Conservation (phyloP, 1,139 yeast species). For the Komagataea norvegica region DNA sequence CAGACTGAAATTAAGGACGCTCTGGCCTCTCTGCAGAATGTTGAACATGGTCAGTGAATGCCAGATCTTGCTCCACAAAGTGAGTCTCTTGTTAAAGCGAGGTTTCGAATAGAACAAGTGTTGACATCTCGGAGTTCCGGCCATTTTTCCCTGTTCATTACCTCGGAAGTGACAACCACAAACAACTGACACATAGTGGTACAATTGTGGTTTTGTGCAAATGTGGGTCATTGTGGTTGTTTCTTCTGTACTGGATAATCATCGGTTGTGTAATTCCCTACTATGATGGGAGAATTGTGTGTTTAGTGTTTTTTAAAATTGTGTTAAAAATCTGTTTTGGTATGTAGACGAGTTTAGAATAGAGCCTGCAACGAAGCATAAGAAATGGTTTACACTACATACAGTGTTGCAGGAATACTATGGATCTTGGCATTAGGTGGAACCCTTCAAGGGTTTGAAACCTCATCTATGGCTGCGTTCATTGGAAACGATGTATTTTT, state of each 20-base stretch:
- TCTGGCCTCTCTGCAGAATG: constrained; percentile 44
- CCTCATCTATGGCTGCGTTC: constrained; percentile 62
- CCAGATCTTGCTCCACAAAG: too few species aligned
- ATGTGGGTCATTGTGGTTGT: too few species aligned
- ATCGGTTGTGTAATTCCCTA: too few species aligned
- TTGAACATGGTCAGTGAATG: constrained; percentile 35
- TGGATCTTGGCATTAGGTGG: constrained; percentile 52
- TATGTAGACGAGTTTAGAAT: too few species aligned
- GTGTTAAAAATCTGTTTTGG: too few species aligned
- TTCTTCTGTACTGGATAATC: too few species aligned
- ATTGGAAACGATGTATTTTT: constrained; percentile 42
- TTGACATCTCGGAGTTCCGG: neutral
- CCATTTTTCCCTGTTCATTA: neutral
- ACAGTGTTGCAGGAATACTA: constrained; percentile 31
- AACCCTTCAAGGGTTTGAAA: constrained; percentile 63
- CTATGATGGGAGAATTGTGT: too few species aligned
- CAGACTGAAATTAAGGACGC: constrained; percentile 51
- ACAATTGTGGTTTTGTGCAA: too few species aligned
- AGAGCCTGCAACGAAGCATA: too few species aligned
- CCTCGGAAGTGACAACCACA: constrained; percentile 3
- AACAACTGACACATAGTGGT: too few species aligned
- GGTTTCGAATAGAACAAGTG: neutral
- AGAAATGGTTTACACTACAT: constrained; percentile 14
- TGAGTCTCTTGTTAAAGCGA: neutral
- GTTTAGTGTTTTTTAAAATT: too few species aligned